phyloP scores from a whole-genome alignment of 2,329 filamentous ascomycete species.

The Furcasterigmium sp. region DNA sequence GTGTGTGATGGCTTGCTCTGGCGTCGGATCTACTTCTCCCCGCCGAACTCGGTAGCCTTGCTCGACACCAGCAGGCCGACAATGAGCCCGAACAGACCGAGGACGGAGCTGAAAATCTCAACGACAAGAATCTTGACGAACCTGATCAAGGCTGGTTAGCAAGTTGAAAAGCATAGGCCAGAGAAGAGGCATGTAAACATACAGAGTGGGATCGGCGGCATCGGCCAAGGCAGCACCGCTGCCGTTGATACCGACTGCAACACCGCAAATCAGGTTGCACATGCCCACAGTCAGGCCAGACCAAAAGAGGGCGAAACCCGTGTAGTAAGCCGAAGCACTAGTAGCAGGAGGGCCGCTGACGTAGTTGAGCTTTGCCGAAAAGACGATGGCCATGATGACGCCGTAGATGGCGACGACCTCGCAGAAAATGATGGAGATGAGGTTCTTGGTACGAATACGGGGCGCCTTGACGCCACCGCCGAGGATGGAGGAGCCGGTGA shows the following conservation, averaged over 20 bases:
- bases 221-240: slow-evolving; percentile 94
- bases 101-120: slow-evolving; percentile 97
- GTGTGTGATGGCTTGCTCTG: too few relatives aligned
- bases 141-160: slow-evolving; percentile 34
- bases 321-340: slow-evolving; percentile 81
- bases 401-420: slow-evolving; percentile 99
- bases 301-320: slow-evolving; percentile 95
- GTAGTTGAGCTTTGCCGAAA: slow-evolving; percentile 77
- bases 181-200: slow-evolving; percentile 36
- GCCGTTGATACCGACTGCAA: slow-evolving; percentile 96
- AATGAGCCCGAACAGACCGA: slow-evolving; percentile 94
- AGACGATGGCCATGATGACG: slow-evolving; percentile 99
- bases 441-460: slow-evolving; percentile 97
- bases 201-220: slow-evolving; percentile 87
- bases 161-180: not conserved
- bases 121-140: slow-evolving; percentile 99
- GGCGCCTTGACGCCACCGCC: slow-evolving; percentile 95
- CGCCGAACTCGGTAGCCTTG: slow-evolving; percentile 72
- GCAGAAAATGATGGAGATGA: slow-evolving; percentile 99
- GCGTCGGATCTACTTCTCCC: too few relatives aligned
- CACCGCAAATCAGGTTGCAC: slow-evolving; percentile 94
- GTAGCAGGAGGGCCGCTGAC: slow-evolving; percentile 61
- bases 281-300: slow-evolving; percentile 86
- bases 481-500: slow-evolving; percentile 94
- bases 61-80: slow-evolving; percentile 83